These are phyloP conservation scores for Boletus subcaerulescens DNA, from an alignment of 768 basidiomycete genomes.

Conservation along the genomic window DNA sequence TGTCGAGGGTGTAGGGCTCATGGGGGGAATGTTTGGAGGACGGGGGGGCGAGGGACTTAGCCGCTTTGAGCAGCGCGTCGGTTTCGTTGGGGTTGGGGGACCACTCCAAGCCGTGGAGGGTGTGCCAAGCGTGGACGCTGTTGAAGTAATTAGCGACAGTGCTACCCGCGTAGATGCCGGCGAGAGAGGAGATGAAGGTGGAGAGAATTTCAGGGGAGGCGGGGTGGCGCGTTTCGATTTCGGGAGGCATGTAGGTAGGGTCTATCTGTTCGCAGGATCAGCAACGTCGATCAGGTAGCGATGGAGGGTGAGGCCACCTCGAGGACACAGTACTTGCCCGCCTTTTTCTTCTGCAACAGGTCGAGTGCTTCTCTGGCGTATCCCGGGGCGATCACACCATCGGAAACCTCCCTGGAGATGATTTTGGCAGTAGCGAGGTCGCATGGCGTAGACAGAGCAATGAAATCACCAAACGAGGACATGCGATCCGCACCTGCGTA, in stretches of 20 bases:
- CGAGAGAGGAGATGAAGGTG: too few relatives aligned
- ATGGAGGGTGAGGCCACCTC: constrained; percentile 49
- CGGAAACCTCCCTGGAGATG: constrained; percentile 98
- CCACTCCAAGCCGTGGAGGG: too few relatives aligned
- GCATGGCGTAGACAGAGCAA: constrained; percentile 89
- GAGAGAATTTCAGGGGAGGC: too few relatives aligned
- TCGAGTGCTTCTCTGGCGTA: constrained; percentile 88
- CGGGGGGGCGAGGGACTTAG: too few relatives aligned
- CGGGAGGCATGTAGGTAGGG: constrained; percentile 72
- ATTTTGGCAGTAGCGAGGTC: constrained; percentile 94
- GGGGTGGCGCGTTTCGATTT: too few relatives aligned
- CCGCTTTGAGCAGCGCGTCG: too few relatives aligned
- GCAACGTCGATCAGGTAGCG: not conserved
- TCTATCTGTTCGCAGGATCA: constrained; percentile 65
- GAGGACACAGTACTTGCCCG: constrained; percentile 96
- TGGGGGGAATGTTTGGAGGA: too few relatives aligned
- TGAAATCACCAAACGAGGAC: constrained; percentile 99
- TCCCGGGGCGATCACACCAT: constrained; percentile 96
- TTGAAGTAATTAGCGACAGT: too few relatives aligned
- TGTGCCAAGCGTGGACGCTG: too few relatives aligned
- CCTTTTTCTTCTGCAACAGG: constrained; percentile 92
- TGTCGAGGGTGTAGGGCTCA: too few relatives aligned
- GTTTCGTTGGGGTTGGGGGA: too few relatives aligned
- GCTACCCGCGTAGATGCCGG: too few relatives aligned
- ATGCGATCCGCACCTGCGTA: constrained; percentile 88